A percentile compares a stretch with the other conserved stretches of the same genome.
Evolutionary conservation across 2,329 filamentous ascomycete species (phyloP).

Genomic region (Lecanicillium sp.): DNA sequence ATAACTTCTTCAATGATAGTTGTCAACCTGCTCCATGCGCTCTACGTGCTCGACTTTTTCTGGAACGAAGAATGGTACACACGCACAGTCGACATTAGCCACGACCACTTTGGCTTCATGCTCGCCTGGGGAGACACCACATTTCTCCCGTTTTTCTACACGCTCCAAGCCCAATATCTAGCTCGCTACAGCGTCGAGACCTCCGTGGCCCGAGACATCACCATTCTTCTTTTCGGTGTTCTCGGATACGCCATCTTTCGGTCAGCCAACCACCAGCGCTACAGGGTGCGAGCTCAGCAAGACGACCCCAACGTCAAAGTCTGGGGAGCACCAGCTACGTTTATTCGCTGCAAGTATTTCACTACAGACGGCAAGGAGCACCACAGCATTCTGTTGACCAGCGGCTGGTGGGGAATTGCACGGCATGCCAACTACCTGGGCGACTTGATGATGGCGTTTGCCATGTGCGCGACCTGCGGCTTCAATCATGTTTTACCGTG

Average conservation of each 20-base stretch:
- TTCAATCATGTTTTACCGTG: conserved; percentile 29
- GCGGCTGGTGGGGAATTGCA: conserved; percentile 22
- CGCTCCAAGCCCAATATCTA: conserved; percentile 38
- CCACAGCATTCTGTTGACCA: conserved; percentile 19
- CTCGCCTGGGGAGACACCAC: conserved; percentile 35
- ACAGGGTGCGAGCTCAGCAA: conserved; percentile 23
- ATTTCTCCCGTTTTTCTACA: conserved; percentile 37
- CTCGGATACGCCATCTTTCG: conserved; percentile 35
- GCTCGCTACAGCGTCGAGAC: conserved; percentile 28
- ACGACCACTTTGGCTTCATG: conserved; percentile 37
- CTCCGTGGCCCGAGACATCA: conserved; percentile 15
- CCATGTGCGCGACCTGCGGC: conserved; percentile 33
- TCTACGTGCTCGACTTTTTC: conserved; percentile 41
- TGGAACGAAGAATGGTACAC: conserved; percentile 40
- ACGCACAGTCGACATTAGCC: conserved; percentile 34
- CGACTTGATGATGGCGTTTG: conserved; percentile 22
- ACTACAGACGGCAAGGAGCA: conserved; percentile 33
- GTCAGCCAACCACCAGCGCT: conserved; percentile 36
- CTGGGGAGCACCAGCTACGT: conserved; percentile 32
- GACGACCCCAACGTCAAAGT: conserved; percentile 30
- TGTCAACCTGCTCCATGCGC: conserved; percentile 31
- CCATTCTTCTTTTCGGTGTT: conserved; percentile 15
- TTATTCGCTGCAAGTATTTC: conserved; percentile 28
- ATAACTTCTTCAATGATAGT: conserved; percentile 29
- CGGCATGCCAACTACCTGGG: conserved; percentile 21